These are phyloP conservation scores for Begonia peltatifolia DNA, from an alignment of 306 rosid species.

Conservation along the genomic window DNA sequence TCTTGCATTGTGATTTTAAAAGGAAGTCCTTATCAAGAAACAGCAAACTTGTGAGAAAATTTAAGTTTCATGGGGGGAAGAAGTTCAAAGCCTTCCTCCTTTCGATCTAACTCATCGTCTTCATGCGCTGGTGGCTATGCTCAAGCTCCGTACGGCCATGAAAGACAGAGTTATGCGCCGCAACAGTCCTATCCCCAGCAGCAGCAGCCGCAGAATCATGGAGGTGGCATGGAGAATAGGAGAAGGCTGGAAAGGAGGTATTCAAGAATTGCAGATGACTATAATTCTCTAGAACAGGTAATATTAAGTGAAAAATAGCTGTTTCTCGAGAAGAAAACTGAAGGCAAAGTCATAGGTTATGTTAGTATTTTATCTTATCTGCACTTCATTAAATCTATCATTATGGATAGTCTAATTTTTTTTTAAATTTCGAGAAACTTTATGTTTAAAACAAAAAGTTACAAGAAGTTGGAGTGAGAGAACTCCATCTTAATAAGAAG, in stretches of 20 bases:
- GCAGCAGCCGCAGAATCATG: constrained; percentile 14
- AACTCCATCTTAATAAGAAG: too few relatives aligned
- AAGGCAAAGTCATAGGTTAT: too few relatives aligned
- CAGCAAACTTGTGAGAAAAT: constrained; percentile 3
- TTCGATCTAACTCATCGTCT: constrained; percentile 22
- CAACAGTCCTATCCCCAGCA: constrained; percentile 23
- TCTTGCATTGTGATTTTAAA: not conserved
- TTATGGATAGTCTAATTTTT: too few relatives aligned
- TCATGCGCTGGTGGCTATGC: constrained; percentile 21
- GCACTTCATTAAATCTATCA: too few relatives aligned
- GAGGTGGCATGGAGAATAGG: not conserved
- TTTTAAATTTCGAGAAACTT: too few relatives aligned
- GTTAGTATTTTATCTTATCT: too few relatives aligned
- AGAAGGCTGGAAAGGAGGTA: constrained; percentile 46
- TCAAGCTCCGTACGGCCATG: constrained; percentile 24
- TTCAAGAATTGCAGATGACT: constrained; percentile 69
- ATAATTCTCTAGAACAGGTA: constrained; percentile 77
- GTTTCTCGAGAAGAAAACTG: too few relatives aligned
- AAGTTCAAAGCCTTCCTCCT: constrained; percentile 48
- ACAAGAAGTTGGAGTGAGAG: too few relatives aligned
- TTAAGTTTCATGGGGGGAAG: constrained; percentile 58
- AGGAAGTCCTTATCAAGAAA: not conserved
- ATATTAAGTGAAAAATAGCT: not conserved
- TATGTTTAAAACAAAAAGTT: too few relatives aligned
- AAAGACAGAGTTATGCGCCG: constrained; percentile 19